Conservation (phyloP, 805 yeast genomes). For the Saturnispora hagleri region DNA sequence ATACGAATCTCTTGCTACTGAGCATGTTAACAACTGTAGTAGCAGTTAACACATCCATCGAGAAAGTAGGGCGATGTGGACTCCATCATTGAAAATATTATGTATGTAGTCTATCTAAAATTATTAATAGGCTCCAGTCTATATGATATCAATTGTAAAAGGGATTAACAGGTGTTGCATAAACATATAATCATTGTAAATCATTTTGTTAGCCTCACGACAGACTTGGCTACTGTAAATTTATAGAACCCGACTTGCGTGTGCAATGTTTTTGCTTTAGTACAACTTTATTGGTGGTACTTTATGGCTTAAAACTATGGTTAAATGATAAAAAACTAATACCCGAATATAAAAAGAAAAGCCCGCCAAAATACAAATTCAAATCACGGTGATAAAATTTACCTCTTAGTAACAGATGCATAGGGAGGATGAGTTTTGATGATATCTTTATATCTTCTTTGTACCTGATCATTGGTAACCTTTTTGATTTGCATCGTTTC, state of each 20-base stretch:
- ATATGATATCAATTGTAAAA: too few relatives aligned
- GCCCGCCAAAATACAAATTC: not conserved
- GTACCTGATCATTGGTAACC: constrained; percentile 14
- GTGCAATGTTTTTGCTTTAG: too few relatives aligned
- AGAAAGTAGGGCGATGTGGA: not conserved
- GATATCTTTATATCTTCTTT: constrained; percentile 20
- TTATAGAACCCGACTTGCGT: too few relatives aligned
- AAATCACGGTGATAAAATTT: not conserved
- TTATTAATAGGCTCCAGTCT: too few relatives aligned
- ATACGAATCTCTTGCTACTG: not conserved
- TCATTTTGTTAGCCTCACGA: too few relatives aligned
- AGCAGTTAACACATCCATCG: not conserved
- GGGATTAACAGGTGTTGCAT: too few relatives aligned
- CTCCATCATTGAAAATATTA: too few relatives aligned
- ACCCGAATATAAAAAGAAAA: not conserved
- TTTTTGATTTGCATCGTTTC: constrained; percentile 25
- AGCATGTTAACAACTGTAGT: not conserved
- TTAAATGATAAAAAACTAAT: not conserved
- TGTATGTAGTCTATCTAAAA: too few relatives aligned
- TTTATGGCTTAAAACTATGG: not conserved
- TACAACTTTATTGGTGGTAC: too few relatives aligned
- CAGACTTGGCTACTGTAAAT: too few relatives aligned
- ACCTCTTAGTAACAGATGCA: constrained; percentile 24
- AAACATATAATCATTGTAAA: too few relatives aligned
- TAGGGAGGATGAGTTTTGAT: constrained; percentile 24